Percentiles rank a stretch among this genome's conserved stretches.
phyloP scores from a whole-genome alignment of 805 yeast genomes.

The Candida gorgasii region DNA sequence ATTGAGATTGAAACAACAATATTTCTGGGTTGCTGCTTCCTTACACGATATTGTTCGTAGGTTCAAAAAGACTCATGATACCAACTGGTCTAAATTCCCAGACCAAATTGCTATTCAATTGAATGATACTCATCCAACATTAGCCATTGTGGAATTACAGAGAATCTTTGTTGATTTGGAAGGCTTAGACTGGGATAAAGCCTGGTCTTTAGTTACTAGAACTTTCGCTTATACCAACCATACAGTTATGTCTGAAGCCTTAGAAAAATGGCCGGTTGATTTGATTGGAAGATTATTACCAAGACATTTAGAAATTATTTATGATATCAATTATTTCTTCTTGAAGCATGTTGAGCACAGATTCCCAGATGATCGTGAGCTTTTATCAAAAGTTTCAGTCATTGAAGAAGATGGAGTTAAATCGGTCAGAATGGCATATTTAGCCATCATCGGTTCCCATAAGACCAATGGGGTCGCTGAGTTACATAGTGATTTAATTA shows the following conservation, averaged over 20 bases:
- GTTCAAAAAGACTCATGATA: conserved; percentile 69
- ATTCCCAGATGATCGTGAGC: conserved; percentile 73
- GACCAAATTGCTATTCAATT: conserved; percentile 89
- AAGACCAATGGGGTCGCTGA: conserved; percentile 96
- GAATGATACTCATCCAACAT: conserved; percentile 92
- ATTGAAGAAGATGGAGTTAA: conserved; percentile 82
- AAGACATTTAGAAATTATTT: conserved; percentile 87
- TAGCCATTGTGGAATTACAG: conserved; percentile 87
- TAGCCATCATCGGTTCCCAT: conserved; percentile 91
- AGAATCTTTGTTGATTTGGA: conserved; percentile 84
- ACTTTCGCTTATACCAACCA: conserved; percentile 94
- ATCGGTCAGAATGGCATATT: conserved; percentile 87
- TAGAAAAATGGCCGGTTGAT: conserved; percentile 94
- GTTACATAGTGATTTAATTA: conserved; percentile 86
- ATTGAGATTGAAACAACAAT: conserved; percentile 89
- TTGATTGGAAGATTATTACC: conserved; percentile 78
- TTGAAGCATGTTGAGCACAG: conserved; percentile 70
- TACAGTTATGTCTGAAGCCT: conserved; percentile 92
- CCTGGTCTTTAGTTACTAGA: conserved; percentile 78
- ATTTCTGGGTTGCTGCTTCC: conserved; percentile 96
- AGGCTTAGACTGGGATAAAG: conserved; percentile 75
- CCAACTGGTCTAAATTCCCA: conserved; percentile 80
- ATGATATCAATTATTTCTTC: conserved; percentile 79
- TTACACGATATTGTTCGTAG: conserved; percentile 88
- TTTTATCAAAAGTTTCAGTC: conserved; percentile 72